Evolutionary conservation across 441 rosid genomes (phyloP).

Genomic region (Francoa sonchifolia): DNA sequence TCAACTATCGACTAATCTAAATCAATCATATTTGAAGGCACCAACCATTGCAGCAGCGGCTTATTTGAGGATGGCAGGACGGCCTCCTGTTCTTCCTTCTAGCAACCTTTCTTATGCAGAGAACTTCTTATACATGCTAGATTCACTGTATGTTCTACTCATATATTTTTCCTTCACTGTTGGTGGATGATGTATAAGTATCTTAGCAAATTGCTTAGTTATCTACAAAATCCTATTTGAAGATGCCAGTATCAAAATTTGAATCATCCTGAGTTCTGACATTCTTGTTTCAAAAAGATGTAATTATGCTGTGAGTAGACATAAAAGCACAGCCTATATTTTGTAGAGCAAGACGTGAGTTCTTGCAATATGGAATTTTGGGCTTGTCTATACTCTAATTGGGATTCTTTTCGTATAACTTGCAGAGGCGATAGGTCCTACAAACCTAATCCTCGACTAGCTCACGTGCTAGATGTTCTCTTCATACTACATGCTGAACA

Average conservation of each 20-base stretch:
- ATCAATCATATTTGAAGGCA: conserved; percentile 28
- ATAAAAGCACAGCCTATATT: too few species aligned
- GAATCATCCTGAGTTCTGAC: too few species aligned
- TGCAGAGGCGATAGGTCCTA: conserved; percentile 83
- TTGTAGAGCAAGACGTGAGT: too few species aligned
- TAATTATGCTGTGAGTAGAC: too few species aligned
- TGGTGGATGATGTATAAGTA: not conserved
- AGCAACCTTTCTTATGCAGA: conserved; percentile 78
- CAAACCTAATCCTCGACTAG: conserved; percentile 85
- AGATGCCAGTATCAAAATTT: too few species aligned
- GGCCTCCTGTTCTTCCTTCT: conserved; percentile 89
- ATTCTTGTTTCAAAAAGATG: too few species aligned
- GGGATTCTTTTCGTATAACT: conserved; percentile 10
- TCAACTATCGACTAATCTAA: not conserved
- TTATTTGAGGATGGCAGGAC: conserved; percentile 84
- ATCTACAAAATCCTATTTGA: too few species aligned
- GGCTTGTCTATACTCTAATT: conserved; percentile 4
- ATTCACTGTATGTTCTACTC: conserved; percentile 53
- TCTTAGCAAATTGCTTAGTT: not conserved
- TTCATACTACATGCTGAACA: conserved; percentile 95
- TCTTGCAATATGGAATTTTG: not conserved
- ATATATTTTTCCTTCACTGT: not conserved
- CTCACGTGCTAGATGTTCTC: conserved; percentile 77
- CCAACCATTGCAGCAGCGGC: conserved; percentile 98
- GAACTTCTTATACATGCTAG: conserved; percentile 90